These are phyloP conservation scores for Phaeodactylum tricornutum DNA, from an alignment of 108 stramenopile species.

Conservation along the genomic window DNA sequence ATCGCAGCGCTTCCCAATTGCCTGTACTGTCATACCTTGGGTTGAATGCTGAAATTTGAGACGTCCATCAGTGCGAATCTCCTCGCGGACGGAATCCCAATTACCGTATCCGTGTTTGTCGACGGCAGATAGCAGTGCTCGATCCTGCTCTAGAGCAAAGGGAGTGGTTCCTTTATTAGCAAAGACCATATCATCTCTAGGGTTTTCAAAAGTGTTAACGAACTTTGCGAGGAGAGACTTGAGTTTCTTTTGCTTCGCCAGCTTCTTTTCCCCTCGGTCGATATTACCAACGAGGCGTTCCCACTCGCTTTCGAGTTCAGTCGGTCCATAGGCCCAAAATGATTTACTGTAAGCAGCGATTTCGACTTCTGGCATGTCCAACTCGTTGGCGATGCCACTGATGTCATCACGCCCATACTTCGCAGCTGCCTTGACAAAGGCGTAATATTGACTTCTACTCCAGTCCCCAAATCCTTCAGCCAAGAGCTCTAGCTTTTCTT, in stretches of 20 bases:
- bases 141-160: slow-evolving; percentile 80
- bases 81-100: slow-evolving; percentile 77
- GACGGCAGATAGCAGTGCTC: slow-evolving; percentile 77
- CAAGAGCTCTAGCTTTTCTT: slow-evolving; percentile 79
- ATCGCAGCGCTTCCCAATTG: slow-evolving; percentile 77
- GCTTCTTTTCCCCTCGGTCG: slow-evolving; percentile 78
- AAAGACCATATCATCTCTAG: slow-evolving; percentile 78
- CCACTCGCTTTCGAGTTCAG: slow-evolving; percentile 80
- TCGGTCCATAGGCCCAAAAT: slow-evolving; percentile 76
- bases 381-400: slow-evolving; percentile 66
- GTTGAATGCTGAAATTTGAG: slow-evolving; percentile 80
- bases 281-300: slow-evolving; percentile 62
- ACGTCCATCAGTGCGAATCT: slow-evolving; percentile 43
- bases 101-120: slow-evolving; percentile 82
- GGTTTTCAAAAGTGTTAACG: slow-evolving; percentile 69
- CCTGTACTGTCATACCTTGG: slow-evolving; percentile 78
- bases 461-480: slow-evolving; percentile 89
- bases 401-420: slow-evolving; percentile 88
- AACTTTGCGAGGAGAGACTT: slow-evolving; percentile 60
- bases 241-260: slow-evolving; percentile 63
- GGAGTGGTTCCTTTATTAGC: slow-evolving; percentile 84
- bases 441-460: slow-evolving; percentile 83
- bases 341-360: slow-evolving; percentile 80
- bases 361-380: slow-evolving; percentile 78
- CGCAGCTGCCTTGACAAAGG: slow-evolving; percentile 84